A percentile compares a stretch with the other conserved stretches of the same genome.
Evolutionary conservation across 495 filamentous ascomycete species (phyloP).

Genomic region (Aspergillus ellipticus): DNA sequence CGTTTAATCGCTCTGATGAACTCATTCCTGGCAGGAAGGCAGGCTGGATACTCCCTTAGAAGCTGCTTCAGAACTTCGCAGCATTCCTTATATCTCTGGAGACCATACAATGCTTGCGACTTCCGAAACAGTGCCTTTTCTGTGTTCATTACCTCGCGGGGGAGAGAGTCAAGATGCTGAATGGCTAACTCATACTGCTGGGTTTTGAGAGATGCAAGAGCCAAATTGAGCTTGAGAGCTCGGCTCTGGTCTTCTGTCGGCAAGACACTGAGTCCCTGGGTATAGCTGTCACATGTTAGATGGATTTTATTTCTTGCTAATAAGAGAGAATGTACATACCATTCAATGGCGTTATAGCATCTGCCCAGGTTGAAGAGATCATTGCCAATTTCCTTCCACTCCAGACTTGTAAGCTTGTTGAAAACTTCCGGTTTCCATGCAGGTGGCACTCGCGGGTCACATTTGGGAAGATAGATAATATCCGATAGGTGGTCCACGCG

Average conservation of each 20-base stretch:
- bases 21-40: conserved; percentile 16
- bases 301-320: conserved; percentile 8
- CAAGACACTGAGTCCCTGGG: conserved; percentile 20
- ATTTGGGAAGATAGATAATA: conserved; percentile 28
- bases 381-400: conserved; percentile 43
- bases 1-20: conserved; percentile 16
- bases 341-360: conserved; percentile 21
- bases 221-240: conserved; percentile 39
- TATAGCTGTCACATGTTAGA: conserved; percentile 19
- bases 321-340: conserved; percentile 14
- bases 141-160: too few relatives aligned
- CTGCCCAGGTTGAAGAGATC: conserved; percentile 18
- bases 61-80: conserved; percentile 22
- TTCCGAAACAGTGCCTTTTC: conserved; percentile 48
- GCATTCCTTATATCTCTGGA: conserved; percentile 38
- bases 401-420: conserved; percentile 19
- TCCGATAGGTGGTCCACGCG: conserved; percentile 54
- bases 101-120: conserved; percentile 43
- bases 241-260: conserved; percentile 14
- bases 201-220: conserved; percentile 40
- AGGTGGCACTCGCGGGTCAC: conserved; percentile 30
- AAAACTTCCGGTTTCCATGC: conserved; percentile 29
- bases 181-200: conserved; percentile 47
- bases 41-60: conserved; percentile 21
- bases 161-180: conserved; percentile 33